A percentile compares a stretch with the other conserved stretches of the same genome.
Evolutionary conservation across 768 basidiomycete genomes (phyloP).

Genomic region (Chalciporus sphaerocephalus): DNA sequence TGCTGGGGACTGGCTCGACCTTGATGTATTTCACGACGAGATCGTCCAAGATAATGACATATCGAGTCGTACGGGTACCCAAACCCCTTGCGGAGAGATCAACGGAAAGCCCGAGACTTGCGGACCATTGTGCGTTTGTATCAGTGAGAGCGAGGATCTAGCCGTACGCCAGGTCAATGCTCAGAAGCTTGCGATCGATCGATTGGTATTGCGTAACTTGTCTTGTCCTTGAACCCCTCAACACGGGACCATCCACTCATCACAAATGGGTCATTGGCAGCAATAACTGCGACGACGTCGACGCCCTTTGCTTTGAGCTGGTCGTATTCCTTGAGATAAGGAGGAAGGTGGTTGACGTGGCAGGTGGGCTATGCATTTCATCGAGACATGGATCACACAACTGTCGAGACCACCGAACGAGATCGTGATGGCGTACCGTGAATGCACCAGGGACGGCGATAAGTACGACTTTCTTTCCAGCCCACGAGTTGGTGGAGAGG

Average conservation of each 20-base stretch:
- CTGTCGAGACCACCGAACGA: not conserved
- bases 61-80: slow-evolving; percentile 57
- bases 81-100: slow-evolving; percentile 49
- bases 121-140: slow-evolving; percentile 51
- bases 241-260: slow-evolving; percentile 59
- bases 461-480: slow-evolving; percentile 77
- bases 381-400: not conserved
- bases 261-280: slow-evolving; percentile 59
- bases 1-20: slow-evolving; percentile 12
- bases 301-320: slow-evolving; percentile 52
- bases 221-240: slow-evolving; percentile 62
- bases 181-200: not conserved
- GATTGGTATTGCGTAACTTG: slow-evolving; percentile 42
- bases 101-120: slow-evolving; percentile 47
- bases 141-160: slow-evolving; percentile 63
- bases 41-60: slow-evolving; percentile 63
- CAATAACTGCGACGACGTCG: slow-evolving; percentile 48
- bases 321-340: slow-evolving; percentile 43
- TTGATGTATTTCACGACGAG: slow-evolving; percentile 64
- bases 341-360: slow-evolving; percentile 42
- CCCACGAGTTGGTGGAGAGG: slow-evolving; percentile 61
- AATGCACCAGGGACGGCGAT: slow-evolving; percentile 80
- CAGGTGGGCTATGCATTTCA: slow-evolving; percentile 37
- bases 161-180: not conserved
- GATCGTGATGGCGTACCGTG: slow-evolving; percentile 46